Evolutionary conservation across 306 rosid genomes (phyloP).

Genomic region (Urtica urens): DNA sequence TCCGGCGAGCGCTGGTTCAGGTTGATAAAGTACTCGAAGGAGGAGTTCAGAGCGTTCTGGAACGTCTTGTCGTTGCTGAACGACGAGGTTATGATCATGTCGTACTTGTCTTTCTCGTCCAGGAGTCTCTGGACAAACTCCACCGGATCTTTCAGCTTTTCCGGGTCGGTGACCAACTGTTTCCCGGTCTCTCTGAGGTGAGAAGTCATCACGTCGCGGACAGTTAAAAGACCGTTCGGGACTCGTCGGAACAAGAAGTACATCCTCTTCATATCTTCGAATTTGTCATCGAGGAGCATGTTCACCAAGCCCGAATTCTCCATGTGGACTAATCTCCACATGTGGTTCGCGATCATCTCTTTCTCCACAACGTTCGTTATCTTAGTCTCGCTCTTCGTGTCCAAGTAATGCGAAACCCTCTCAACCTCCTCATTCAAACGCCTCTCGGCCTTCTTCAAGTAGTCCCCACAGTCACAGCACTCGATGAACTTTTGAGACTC

Average conservation of each 20-base stretch:
- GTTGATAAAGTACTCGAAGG: constrained; percentile 69
- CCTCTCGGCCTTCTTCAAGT: constrained; percentile 66
- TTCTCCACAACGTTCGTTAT: constrained; percentile 62
- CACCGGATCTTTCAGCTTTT: constrained; percentile 71
- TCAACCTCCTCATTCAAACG: constrained; percentile 78
- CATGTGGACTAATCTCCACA: constrained; percentile 69
- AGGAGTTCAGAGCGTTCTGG: constrained; percentile 84
- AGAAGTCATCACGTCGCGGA: constrained; percentile 70
- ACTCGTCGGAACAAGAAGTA: constrained; percentile 65
- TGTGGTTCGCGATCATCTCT: constrained; percentile 77
- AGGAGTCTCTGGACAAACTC: constrained; percentile 75
- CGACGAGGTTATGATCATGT: constrained; percentile 48
- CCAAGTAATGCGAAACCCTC: constrained; percentile 83
- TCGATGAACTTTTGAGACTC: constrained; percentile 73
- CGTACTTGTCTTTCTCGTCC: constrained; percentile 73
- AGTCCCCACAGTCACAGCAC: constrained; percentile 68
- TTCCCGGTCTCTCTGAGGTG: constrained; percentile 62
- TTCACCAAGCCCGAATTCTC: constrained; percentile 69
- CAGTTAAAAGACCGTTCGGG: constrained; percentile 36
- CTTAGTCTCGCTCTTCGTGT: constrained; percentile 51
- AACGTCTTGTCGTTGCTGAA: constrained; percentile 83
- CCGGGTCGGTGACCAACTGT: constrained; percentile 76
- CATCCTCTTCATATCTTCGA: constrained; percentile 72
- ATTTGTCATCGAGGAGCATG: constrained; percentile 71
- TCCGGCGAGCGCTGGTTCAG: constrained; percentile 66